Evolutionary conservation across 305 asterid genomes (phyloP).

Genomic region (Fraxinus albicans): DNA sequence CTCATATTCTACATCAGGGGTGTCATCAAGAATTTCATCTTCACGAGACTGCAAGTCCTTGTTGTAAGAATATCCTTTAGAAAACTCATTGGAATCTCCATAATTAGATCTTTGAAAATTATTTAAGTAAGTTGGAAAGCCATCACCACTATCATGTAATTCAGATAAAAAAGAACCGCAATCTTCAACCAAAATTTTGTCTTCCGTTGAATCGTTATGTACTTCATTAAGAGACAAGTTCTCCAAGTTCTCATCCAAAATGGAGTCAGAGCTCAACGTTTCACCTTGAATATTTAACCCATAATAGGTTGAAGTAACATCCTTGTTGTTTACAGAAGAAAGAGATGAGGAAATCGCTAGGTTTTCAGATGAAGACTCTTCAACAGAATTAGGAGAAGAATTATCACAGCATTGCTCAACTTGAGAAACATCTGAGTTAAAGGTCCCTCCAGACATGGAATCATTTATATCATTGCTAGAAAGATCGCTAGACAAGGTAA

Average conservation of each 20-base stretch:
- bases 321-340: conserved; percentile 30
- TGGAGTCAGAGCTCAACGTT: conserved; percentile 26
- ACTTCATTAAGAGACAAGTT: conserved; percentile 41
- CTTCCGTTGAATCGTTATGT: conserved; percentile 31
- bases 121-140: conserved; percentile 34
- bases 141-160: conserved; percentile 41
- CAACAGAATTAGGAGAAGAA: conserved; percentile 24
- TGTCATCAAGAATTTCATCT: conserved; percentile 31
- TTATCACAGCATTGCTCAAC: conserved; percentile 14
- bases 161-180: conserved; percentile 44
- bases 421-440: conserved; percentile 30
- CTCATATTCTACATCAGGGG: conserved; percentile 26
- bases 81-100: conserved; percentile 16
- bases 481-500: conserved; percentile 17
- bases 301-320: conserved; percentile 16
- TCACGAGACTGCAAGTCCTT: conserved; percentile 23
- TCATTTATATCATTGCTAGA: conserved; percentile 21
- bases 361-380: conserved; percentile 24
- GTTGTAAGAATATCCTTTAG: conserved; percentile 23
- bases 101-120: conserved; percentile 18
- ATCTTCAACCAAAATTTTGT: conserved; percentile 38
- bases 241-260: conserved; percentile 48
- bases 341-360: conserved; percentile 21
- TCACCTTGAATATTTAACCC: conserved; percentile 23
- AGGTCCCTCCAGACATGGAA: conserved; percentile 12